phyloP scores from a whole-genome alignment of 495 filamentous ascomycete species.

The Letharia lupina region DNA sequence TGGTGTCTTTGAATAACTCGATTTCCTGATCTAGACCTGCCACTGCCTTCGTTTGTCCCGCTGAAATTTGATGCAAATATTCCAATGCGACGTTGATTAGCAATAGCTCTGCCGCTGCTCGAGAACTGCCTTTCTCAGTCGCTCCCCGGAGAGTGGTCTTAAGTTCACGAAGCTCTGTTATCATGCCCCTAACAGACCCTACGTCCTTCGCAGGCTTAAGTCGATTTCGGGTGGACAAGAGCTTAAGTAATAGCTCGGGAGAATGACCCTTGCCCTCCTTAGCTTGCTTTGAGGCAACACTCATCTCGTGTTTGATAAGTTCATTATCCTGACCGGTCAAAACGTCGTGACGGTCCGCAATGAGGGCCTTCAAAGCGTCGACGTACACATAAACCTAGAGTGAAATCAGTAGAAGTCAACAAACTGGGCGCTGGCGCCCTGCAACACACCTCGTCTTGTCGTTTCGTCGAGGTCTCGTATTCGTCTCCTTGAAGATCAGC shows the following conservation, averaged over 20 bases:
- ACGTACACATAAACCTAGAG: constrained; percentile 65
- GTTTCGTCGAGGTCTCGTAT: constrained; percentile 76
- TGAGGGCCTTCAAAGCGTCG: constrained; percentile 60
- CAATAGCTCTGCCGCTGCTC: constrained; percentile 55
- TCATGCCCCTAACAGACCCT: constrained; percentile 58
- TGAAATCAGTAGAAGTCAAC: not conserved
- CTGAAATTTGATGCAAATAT: constrained; percentile 50
- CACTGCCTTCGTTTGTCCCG: constrained; percentile 56
- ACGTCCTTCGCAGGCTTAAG: constrained; percentile 49
- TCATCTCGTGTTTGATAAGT: constrained; percentile 72
- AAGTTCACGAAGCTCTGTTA: constrained; percentile 59
- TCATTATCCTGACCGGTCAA: constrained; percentile 66
- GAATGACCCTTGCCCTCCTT: constrained; percentile 57
- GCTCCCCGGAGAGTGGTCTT: constrained; percentile 54
- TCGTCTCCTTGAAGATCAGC: constrained; percentile 78
- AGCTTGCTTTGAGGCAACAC: constrained; percentile 48
- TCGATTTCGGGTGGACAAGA: constrained; percentile 48
- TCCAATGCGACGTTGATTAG: constrained; percentile 50
- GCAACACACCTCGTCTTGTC: constrained; percentile 54
- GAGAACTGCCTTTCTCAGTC: constrained; percentile 48
- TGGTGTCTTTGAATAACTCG: constrained; percentile 62
- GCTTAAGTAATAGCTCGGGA: constrained; percentile 56
- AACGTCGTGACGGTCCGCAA: constrained; percentile 69
- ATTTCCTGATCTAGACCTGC: constrained; percentile 60
- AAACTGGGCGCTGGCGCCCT: not conserved